Conservation (phyloP, 163 green algal genomes). For the Scenedesmus sp. region DNA sequence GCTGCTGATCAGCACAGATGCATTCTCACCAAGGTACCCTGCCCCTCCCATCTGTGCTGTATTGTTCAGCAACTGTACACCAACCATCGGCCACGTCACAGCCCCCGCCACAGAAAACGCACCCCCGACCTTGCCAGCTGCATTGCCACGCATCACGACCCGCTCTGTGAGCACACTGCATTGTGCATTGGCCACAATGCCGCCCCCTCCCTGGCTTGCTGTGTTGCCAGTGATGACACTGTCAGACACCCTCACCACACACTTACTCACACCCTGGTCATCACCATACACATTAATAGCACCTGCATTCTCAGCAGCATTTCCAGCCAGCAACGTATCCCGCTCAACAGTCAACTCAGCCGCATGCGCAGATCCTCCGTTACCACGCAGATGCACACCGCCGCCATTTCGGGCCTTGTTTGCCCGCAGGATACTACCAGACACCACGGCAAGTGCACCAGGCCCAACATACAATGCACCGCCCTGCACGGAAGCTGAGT, state of each 20-base stretch:
- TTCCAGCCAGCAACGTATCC: neutral
- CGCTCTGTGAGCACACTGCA: neutral
- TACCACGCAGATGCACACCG: neutral
- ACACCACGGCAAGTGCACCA: neutral
- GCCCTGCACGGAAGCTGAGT: neutral
- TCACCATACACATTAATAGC: constrained; percentile 5
- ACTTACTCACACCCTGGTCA: neutral
- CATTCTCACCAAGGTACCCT: neutral
- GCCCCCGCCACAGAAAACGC: neutral
- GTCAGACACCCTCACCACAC: neutral
- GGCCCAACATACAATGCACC: constrained; percentile 11
- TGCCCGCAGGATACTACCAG: neutral
- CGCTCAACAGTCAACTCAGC: neutral
- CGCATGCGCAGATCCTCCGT: neutral
- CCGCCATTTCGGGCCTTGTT: neutral
- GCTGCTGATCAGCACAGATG: neutral
- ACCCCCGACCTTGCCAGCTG: neutral
- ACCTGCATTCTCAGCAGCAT: neutral
- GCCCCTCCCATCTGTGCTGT: neutral
- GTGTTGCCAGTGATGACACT: neutral
- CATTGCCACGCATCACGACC: neutral
- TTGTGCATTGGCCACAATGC: neutral
- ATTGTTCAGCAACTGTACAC: neutral
- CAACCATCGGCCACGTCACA: neutral
- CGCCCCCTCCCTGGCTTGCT: neutral